A percentile compares a stretch with the other conserved stretches of the same genome.
These are phyloP conservation scores for Rhipidocladum racemiflorum DNA, from an alignment of 176 grass and related monocot genomes.

Conservation along the genomic window DNA sequence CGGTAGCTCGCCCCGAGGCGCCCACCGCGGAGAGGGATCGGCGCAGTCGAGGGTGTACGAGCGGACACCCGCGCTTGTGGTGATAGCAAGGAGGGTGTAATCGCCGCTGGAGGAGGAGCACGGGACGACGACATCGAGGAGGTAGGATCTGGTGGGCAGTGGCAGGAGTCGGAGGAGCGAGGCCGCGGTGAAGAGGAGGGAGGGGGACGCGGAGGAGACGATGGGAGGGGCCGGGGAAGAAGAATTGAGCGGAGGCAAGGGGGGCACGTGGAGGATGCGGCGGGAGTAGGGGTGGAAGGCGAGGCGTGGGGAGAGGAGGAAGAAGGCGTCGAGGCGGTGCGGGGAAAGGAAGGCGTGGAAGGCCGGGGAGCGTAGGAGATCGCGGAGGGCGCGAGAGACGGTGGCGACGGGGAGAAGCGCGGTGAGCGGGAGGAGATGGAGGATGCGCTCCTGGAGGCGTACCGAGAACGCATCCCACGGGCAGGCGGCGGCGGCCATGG, in stretches of 20 bases:
- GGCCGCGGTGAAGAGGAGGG: not conserved
- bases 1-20: conserved; percentile 27
- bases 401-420: conserved; percentile 36
- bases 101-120: too few species aligned
- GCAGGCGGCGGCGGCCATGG: not conserved
- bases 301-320: conserved; percentile 1
- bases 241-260: not conserved
- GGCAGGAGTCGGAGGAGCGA: conserved; percentile 13
- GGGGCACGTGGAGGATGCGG: not conserved
- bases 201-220: not conserved
- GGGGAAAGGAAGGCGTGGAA: conserved; percentile 45
- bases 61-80: not conserved
- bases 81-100: too few species aligned
- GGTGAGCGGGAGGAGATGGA: conserved; percentile 45
- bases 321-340: conserved; percentile 45
- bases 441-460: conserved; percentile 46
- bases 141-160: conserved; percentile 22
- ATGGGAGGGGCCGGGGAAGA: not conserved
- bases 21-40: conserved; percentile 34
- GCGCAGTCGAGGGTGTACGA: conserved; percentile 32
- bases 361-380: conserved; percentile 35
- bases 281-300: conserved; percentile 34
- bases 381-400: conserved; percentile 35
- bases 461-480: conserved; percentile 41
- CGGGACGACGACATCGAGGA: conserved; percentile 29